Conservation (phyloP, 176 grass and related monocot species). For the Phoenix roebelenii region DNA sequence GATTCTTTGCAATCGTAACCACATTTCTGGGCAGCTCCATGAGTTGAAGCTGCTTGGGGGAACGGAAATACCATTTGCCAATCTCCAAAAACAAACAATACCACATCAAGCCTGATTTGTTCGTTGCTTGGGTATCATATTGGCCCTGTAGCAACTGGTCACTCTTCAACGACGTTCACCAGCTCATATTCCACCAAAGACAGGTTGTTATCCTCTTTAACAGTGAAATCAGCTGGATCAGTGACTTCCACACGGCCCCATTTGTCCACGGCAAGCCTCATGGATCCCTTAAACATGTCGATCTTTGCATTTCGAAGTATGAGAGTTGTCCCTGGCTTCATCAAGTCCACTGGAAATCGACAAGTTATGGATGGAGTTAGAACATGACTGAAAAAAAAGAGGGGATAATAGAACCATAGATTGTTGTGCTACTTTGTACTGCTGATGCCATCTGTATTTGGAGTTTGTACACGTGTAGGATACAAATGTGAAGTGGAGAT, state of each 20-base stretch:
- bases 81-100: neutral
- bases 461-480: no score
- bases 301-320: constrained; percentile 1
- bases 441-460: no score
- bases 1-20: neutral
- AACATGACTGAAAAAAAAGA: no score
- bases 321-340: neutral
- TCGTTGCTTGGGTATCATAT: neutral
- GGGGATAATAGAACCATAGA: no score
- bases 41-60: neutral
- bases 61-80: neutral
- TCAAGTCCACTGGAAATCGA: neutral
- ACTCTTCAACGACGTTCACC: neutral
- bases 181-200: constrained; percentile 6
- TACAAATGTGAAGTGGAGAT: no score
- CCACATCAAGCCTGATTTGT: neutral
- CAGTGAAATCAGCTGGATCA: neutral
- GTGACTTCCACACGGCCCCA: neutral
- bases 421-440: no score
- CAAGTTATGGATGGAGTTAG: no score
- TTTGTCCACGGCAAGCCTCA: neutral
- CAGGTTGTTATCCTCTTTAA: constrained; percentile 2
- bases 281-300: neutral
- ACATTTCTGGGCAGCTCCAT: neutral
- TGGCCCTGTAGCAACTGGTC: neutral